Base-by-base conservation (phyloP, 2,329 filamentous ascomycete genomes). In the Tolypocladium cylindrosporum region DNA sequence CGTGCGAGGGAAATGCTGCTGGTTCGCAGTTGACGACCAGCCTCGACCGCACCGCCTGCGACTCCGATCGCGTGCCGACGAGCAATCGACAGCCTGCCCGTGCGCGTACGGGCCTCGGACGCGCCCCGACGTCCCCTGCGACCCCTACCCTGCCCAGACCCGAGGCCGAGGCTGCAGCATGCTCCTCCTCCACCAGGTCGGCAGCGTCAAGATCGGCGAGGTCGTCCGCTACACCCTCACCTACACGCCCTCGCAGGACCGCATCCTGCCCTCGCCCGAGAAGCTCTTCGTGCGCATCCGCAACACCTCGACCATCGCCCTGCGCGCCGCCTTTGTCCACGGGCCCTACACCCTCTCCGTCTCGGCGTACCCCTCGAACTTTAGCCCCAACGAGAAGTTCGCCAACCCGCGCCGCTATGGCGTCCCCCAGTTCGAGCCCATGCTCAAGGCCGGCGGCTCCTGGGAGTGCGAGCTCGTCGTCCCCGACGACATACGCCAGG, bases 321-420 rank as follows among this genome's bases (percentile, higher is more conserved):
- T 97, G 43, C 90, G 94, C 68, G 94, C 94, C 57, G 94, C 94
- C 58, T 99, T 97, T 71, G 87, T 99, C 57, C 94, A 97, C 74
- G 94, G 94, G 0, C 94, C 94, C 1, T 99, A 99, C 70, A 95
- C 87, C 0, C 81, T 97, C 42, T 91, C 91, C 67, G 88, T 92
- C 54, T 86, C 92, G 55, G 89, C 91, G 31, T 96, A 95, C 66
- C 91, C 93, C 0, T 81, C 89, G 19, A 84, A 80, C 53, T 97
- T 94, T 76, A 82, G 92, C 66, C 91, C 93, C 2, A 91, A 96
- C 73, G 77, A 80, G 63, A 91, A 90, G 69, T 86, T 89, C 65
- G 83, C 86, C 59, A 79, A 87, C 55, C 81, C 87, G 1, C 82
- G 85, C 56, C 79, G 79, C 56, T 86, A 91, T 75, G 90, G 90